Base-by-base conservation (phyloP, 345 rosid species). In the Salix purpurea region DNA sequence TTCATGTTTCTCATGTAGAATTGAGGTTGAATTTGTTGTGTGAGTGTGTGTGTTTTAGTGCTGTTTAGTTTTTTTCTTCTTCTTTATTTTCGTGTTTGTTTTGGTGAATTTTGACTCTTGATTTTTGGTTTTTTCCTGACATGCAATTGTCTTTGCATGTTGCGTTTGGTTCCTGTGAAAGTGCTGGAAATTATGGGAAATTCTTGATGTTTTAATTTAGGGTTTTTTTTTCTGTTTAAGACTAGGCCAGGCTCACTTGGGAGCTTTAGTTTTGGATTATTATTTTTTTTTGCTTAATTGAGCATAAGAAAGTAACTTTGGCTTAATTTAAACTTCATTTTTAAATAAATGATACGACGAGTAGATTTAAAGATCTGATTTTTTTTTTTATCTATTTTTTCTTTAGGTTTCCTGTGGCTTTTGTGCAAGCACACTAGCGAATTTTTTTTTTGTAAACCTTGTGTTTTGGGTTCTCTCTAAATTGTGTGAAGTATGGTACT, bases 141-240 rank as follows among this genome's bases (percentile, higher is more conserved):
- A 16, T 7, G 65, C 48, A 65, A 40, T 66, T 58, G 58, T 32
- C 24, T 54, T 28, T 48, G 26, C 15, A 46, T 74, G 52, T 56
- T 74, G 65, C 67, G 78, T 76, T 78, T 76, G 77, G 73, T 36
- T 71, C 56, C 66, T 64, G 64, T 32, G 64, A 69, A 76, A 74
- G 66, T 79, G 74, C 56, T 10, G 71, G 54, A 80, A 69, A 67
- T 58, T 19, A 52, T 61, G 72, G 7, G 28, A 12, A 58, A 48
- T 12, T 65, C 71, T 52, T 74, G 65, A 32, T 67, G 11, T 70
- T 81, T 67, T 34, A 65, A 44, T 79, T 60, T 69, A 52, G 60
- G 9, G 19, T 39, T 50, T 62, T 61, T 69, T 48, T 64, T 32
- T 68, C 21, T 40, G 16, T 74, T 74, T 21, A 21, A 8, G 37